These are phyloP conservation scores for Verticillium zaregamsianum DNA, from an alignment of 2,329 filamentous ascomycete species.

Conservation along the genomic window DNA sequence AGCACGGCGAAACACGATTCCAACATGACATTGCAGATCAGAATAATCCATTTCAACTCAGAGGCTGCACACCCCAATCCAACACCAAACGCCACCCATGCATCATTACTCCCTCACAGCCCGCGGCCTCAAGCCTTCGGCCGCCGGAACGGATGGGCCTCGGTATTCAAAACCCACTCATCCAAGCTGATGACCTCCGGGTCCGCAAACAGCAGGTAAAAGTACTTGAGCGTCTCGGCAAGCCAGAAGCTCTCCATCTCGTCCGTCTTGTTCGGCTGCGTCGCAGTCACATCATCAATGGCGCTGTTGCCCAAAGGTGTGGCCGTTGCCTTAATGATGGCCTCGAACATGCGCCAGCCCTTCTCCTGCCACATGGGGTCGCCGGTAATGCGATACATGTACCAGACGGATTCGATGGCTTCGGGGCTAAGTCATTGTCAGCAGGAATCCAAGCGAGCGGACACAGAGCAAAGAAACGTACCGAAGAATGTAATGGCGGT, in stretches of 20 bases:
- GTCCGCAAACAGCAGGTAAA: conserved; percentile 74
- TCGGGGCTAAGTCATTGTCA: conserved; percentile 56
- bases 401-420: conserved; percentile 84
- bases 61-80: background rate
- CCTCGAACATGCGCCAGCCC: conserved; percentile 81
- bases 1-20: background rate
- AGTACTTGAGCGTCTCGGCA: conserved; percentile 89
- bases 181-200: conserved; percentile 64
- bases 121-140: conserved; percentile 17
- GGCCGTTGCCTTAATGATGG: conserved; percentile 62
- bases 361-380: conserved; percentile 71
- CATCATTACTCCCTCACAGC: background rate
- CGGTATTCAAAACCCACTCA: conserved; percentile 64
- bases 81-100: background rate
- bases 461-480: conserved; percentile 34
- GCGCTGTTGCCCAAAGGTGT: conserved; percentile 67
- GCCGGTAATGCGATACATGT: conserved; percentile 86
- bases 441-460: conserved; percentile 12
- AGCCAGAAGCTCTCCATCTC: conserved; percentile 89
- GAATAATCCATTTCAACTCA: background rate
- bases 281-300: conserved; percentile 56
- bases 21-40: background rate
- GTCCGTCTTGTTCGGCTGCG: conserved; percentile 43
- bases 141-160: conserved; percentile 55
- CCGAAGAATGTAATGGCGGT: conserved; percentile 57